Conservation (phyloP, 768 basidiomycete genomes). For the Crepidotus variabilis region DNA sequence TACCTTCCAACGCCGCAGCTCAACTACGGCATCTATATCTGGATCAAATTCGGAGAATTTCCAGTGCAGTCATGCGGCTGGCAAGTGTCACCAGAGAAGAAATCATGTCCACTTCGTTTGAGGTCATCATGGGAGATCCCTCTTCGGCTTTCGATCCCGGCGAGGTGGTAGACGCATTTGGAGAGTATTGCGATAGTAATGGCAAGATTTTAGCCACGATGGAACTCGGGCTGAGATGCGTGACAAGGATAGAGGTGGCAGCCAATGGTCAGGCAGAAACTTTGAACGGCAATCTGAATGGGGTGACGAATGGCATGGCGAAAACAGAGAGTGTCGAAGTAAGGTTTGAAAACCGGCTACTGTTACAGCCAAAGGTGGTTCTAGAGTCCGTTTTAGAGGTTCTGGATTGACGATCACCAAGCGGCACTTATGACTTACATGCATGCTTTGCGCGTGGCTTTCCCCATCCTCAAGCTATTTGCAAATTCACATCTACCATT, state of each 20-base stretch:
- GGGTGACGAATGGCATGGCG: neutral
- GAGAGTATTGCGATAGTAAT: conserved; percentile 46
- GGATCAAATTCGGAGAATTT: conserved; percentile 62
- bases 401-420: conserved; percentile 22
- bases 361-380: conserved; percentile 74
- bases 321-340: conserved; percentile 31
- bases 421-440: neutral
- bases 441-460: neutral
- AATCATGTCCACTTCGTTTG: conserved; percentile 75
- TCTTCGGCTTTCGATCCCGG: conserved; percentile 33
- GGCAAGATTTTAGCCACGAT: conserved; percentile 64
- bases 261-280: neutral
- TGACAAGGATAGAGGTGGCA: conserved; percentile 38
- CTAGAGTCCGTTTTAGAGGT: conserved; percentile 62
- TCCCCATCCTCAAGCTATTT: neutral
- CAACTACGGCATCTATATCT: conserved; percentile 44
- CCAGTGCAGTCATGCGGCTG: conserved; percentile 57
- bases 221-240: conserved; percentile 67
- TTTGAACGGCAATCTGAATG: neutral
- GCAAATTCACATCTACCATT: neutral
- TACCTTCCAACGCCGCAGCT: conserved; percentile 13
- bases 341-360: conserved; percentile 50
- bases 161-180: conserved; percentile 62
- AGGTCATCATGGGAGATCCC: conserved; percentile 59
- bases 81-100: conserved; percentile 67